Conservation (phyloP, 192 early-diverging fungal species). For the Gigaspora rosea region DNA sequence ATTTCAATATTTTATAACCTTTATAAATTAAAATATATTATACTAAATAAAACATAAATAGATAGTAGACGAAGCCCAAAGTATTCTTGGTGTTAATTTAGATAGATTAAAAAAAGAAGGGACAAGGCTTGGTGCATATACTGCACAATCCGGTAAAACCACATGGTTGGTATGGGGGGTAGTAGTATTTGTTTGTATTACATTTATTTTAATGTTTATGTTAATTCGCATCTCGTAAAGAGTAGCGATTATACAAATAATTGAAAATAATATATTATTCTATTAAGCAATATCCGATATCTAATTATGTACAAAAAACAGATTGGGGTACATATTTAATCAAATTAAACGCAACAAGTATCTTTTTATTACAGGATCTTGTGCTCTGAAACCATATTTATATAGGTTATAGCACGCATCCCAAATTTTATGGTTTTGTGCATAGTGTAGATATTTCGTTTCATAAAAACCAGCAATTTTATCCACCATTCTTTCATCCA, state of each 20-base stretch:
- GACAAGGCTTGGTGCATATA: constrained; percentile 39
- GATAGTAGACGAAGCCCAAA: constrained; percentile 44
- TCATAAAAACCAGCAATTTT: too few relatives aligned
- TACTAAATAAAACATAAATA: constrained; percentile 8
- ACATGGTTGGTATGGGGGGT: constrained; percentile 49
- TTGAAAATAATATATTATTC: too few relatives aligned
- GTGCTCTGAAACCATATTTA: too few relatives aligned
- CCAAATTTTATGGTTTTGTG: too few relatives aligned
- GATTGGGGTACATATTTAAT: too few relatives aligned
- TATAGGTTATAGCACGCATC: too few relatives aligned
- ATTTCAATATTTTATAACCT: not conserved
- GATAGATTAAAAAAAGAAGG: constrained; percentile 40
- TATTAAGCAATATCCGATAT: too few relatives aligned
- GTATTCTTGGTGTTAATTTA: constrained; percentile 42
- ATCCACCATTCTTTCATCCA: too few relatives aligned
- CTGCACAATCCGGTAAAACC: constrained; percentile 48
- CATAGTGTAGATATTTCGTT: too few relatives aligned
- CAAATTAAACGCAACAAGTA: too few relatives aligned
- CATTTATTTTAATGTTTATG: constrained; percentile 47
- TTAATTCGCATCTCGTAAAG: constrained; percentile 9
- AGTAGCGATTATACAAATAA: not conserved
- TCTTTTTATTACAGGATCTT: too few relatives aligned
- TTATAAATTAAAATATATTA: not conserved
- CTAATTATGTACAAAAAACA: too few relatives aligned
- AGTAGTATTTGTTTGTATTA: constrained; percentile 47